Evolutionary conservation across 164 flowering plant genomes (phyloP).

Genomic region (Hamamelis virginiana): DNA sequence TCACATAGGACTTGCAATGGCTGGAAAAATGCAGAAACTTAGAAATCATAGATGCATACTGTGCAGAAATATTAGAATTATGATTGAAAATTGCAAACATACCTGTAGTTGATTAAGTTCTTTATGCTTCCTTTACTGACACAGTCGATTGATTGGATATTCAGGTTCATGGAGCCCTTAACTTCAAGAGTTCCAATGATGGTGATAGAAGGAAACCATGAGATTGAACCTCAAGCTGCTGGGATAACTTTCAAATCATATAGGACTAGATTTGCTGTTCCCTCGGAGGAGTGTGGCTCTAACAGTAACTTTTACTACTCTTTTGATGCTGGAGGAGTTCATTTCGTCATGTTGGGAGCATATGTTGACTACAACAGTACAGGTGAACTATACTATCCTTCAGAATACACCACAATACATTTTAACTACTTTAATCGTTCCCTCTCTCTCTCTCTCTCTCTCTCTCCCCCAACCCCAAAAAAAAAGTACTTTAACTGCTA

Average conservation of each 20-base stretch:
- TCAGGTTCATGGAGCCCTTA: conserved; percentile 87
- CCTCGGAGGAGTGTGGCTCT: conserved; percentile 73
- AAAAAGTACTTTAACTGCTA: neutral
- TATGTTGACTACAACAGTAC: conserved; percentile 76
- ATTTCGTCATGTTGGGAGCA: conserved; percentile 88
- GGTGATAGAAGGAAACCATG: conserved; percentile 96
- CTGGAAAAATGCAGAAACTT: no score
- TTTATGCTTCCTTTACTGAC: neutral
- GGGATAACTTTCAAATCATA: conserved; percentile 71
- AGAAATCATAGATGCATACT: neutral
- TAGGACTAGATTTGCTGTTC: conserved; percentile 72
- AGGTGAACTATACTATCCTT: conserved; percentile 35
- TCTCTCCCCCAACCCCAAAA: no score
- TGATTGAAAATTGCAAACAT: neutral
- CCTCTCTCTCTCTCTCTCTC: no score
- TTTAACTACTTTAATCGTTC: no score
- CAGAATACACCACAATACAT: neutral
- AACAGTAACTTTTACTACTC: conserved; percentile 76
- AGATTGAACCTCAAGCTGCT: conserved; percentile 81
- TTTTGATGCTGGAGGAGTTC: conserved; percentile 84
- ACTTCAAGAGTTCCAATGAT: conserved; percentile 83
- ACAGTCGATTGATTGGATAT: conserved; percentile 5
- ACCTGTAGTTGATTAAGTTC: neutral
- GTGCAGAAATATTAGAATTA: neutral
- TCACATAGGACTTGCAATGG: no score